Conservation (phyloP, 106 monocot genomes). For the Alisma plantagoaquatica region DNA sequence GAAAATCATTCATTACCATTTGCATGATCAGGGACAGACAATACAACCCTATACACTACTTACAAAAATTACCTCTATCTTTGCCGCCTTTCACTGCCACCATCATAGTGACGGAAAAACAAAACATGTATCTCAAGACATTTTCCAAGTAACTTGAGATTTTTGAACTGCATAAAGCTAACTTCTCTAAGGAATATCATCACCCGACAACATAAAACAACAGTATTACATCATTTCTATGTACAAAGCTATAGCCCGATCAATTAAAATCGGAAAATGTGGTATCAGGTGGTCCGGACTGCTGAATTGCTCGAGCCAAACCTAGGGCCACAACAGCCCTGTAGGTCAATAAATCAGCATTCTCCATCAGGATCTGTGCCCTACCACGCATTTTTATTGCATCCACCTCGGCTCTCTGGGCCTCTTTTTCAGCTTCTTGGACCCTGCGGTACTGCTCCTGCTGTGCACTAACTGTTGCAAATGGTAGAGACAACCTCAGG, state of each 20-base stretch:
- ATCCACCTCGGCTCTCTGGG: conserved; percentile 17
- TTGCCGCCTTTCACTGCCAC: not conserved
- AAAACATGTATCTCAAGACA: conserved; percentile 4
- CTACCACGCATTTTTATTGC: conserved; percentile 34
- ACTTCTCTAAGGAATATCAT: not conserved
- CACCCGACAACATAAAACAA: not conserved
- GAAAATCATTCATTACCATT: too few species aligned
- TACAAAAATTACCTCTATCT: not conserved
- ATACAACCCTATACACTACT: conserved; percentile 1
- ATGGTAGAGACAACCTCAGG: too few species aligned
- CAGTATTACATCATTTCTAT: not conserved
- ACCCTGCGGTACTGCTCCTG: conserved; percentile 22
- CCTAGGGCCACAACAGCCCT: conserved; percentile 55
- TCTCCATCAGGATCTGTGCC: conserved; percentile 53
- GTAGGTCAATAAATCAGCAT: conserved; percentile 59
- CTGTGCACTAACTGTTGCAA: conserved; percentile 12
- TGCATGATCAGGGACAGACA: too few species aligned
- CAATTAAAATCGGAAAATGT: conserved; percentile 15
- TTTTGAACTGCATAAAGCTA: not conserved
- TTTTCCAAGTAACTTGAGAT: too few species aligned
- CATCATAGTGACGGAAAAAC: too few species aligned
- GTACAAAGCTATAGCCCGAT: not conserved
- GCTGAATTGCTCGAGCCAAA: conserved; percentile 37
- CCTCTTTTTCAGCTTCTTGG: conserved; percentile 36
- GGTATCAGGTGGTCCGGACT: conserved; percentile 17